Base-by-base conservation (phyloP, 1,139 yeast genomes). In the Zygoascus meyerae region DNA sequence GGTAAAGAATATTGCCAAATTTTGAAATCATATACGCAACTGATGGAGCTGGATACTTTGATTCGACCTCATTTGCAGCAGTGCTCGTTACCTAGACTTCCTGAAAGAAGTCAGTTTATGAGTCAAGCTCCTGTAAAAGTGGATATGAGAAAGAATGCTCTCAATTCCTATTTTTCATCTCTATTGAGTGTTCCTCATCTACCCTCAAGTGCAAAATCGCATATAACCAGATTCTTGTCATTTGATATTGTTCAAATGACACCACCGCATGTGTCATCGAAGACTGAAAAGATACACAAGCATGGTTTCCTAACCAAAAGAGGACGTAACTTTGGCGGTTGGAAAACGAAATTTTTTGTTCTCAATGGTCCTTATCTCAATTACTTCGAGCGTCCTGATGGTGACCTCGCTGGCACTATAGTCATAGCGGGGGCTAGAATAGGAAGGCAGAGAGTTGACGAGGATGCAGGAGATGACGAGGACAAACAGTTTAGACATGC, bases 281-380 rank as follows among this genome's bases (percentile, higher is more conserved):
- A 28, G 6, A 16, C 26, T 11, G 34, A 26, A 7, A 35, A 31
- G 30, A 15, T 40, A 12, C 42, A 21, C 28, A 83, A 81, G 60
- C 87, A 83, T 62, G 95, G 95, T 0, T 80, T 74, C 56, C 66
- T 86, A 48, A 69, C 86, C 6, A 75, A 86, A 52, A 75, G 85
- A 43, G 79, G 80, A 56, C 75, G 67, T 63, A 85, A 67, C 54
- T 75, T 70, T 70, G 83, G 66, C 48, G 75, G 74, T 36, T 87
- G 96, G 96, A 83, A 80, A 58, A 72, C 81, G 5, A 68, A 87
- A 44, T 85, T 84, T 74, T 85, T 86, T 63, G 80, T 79, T 39
- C 74, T 85, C 12, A 86, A 82, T 52, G 86, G 86, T 0, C 78
- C 82, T 0, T 65, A 62, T 34, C 67, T 87, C 48, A 81, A 81